Base-by-base conservation (phyloP, 2,329 filamentous ascomycete species). In the Trichoderma polysporum region DNA sequence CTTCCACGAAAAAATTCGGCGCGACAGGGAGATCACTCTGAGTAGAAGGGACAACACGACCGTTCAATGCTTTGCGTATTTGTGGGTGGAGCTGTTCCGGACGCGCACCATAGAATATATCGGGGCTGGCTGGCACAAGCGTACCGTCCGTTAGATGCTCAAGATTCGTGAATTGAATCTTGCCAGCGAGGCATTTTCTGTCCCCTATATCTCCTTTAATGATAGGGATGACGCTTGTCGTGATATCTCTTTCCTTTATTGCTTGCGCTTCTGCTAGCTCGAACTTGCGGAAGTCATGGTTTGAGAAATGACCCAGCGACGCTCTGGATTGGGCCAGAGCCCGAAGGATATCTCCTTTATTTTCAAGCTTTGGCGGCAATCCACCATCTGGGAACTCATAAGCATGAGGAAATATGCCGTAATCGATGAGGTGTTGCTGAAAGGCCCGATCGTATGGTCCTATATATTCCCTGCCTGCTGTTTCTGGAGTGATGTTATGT, bases 1-100 rank as follows among this genome's bases (percentile, higher is more conserved):
- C 74, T 57, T 76, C 75, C 1, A 81, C 57, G 66, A 81, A 81
- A 66, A 79, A 79, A 67, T 81, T 82, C 4, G 77, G 79, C 22
- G 69, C 70, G 2, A 78, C 69, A 2, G 79, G 79, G 45, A 74
- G 70, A 61, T 74, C 69, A 15, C 66, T 45, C 54, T 75, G 67
- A 27, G 72, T 76, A 4, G 75, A 77, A 15, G 79, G 79, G 31
- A 79, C 69, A 41, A 80, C 75, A 13, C 71, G 67, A 19, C 66
- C 37, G n/a, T 52, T 59, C 9, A 79, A 71, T 27, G 70, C 67
- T 27, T 68, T 63, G 8, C 74, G 73, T 15, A 78, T 66, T 12
- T 69, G 47, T 25, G 25, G 52, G 35, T 76, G 56, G n/a, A 80
- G 69, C 62, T 78, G 72, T 65, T 75, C 68, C 10, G 73, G 74